A percentile compares a stretch with the other conserved stretches of the same genome.
Conservation (phyloP, 2,329 filamentous ascomycete genomes). For the Dactylellina parvicollis region DNA sequence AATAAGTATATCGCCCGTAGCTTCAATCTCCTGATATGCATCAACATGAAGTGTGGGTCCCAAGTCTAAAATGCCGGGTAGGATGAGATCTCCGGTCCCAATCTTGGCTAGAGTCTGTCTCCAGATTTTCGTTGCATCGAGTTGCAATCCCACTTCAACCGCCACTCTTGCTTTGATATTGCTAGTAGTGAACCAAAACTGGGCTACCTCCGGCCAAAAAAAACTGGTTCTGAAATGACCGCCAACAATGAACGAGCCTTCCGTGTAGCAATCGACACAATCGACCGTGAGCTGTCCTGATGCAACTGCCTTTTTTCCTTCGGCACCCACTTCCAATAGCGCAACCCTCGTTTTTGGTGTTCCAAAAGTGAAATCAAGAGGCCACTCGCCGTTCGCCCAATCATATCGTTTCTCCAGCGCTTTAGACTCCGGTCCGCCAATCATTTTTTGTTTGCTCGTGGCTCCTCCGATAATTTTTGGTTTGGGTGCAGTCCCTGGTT, state of each 20-base stretch:
- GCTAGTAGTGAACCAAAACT: background rate
- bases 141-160: background rate
- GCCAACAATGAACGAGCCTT: background rate
- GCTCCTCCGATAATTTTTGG: no score
- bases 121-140: background rate
- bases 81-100: background rate
- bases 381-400: background rate
- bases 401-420: background rate
- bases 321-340: background rate
- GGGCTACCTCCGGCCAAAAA: background rate
- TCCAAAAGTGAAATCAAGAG: background rate
- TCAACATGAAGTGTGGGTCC: background rate
- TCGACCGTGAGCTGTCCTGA: background rate
- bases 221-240: background rate
- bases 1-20: background rate
- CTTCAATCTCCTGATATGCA: background rate
- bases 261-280: background rate
- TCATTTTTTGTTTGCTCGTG: no score
- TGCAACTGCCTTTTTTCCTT: background rate
- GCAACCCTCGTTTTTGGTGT: background rate
- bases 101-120: background rate
- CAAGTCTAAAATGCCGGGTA: background rate
- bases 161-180: background rate
- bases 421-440: background rate
- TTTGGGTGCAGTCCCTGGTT: no score